These are phyloP conservation scores for Sorghum bicolor DNA, from an alignment of 176 grass and related monocot species.

Conservation along the genomic window DNA sequence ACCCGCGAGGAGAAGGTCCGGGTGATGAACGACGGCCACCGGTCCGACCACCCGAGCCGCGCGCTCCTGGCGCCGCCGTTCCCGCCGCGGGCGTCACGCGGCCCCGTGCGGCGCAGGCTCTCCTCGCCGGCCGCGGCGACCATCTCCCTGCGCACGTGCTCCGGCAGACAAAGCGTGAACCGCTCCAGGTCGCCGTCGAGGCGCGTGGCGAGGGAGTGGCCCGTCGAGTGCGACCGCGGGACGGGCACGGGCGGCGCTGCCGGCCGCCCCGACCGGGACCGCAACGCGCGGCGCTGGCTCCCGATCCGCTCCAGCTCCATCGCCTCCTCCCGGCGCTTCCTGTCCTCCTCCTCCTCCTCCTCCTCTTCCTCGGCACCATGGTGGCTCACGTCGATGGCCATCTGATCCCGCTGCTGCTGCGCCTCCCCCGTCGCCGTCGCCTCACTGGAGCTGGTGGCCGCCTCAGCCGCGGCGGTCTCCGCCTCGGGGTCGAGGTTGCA, in stretches of 20 bases:
- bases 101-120: slow-evolving; percentile 38
- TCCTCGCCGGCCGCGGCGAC: slow-evolving; percentile 38
- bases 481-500: slow-evolving; percentile 45
- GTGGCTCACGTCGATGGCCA: slow-evolving; percentile 40
- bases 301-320: slow-evolving; percentile 73
- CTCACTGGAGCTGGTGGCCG: not conserved
- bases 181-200: slow-evolving; percentile 48
- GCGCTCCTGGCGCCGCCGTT: slow-evolving; percentile 31
- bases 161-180: slow-evolving; percentile 79
- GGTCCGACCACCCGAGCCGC: slow-evolving; percentile 48
- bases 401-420: not conserved
- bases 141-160: slow-evolving; percentile 61
- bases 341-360: not conserved
- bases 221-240: slow-evolving; percentile 80
- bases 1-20: slow-evolving; percentile 64
- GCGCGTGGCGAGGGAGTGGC: slow-evolving; percentile 49
- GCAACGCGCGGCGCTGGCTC: slow-evolving; percentile 63
- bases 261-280: slow-evolving; percentile 46
- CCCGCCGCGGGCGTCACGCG: not conserved
- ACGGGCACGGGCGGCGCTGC: slow-evolving; percentile 21
- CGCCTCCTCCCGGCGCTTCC: slow-evolving; percentile 31
- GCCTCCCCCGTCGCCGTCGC: not conserved
- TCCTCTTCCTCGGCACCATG: not conserved
- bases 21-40: slow-evolving; percentile 74
- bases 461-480: not conserved